Evolutionary conservation across 2,329 filamentous ascomycete species (phyloP), one percentile per base, ranked within the genome.

Genomic region (Ophiocordyceps camponoti-floridani): DNA sequence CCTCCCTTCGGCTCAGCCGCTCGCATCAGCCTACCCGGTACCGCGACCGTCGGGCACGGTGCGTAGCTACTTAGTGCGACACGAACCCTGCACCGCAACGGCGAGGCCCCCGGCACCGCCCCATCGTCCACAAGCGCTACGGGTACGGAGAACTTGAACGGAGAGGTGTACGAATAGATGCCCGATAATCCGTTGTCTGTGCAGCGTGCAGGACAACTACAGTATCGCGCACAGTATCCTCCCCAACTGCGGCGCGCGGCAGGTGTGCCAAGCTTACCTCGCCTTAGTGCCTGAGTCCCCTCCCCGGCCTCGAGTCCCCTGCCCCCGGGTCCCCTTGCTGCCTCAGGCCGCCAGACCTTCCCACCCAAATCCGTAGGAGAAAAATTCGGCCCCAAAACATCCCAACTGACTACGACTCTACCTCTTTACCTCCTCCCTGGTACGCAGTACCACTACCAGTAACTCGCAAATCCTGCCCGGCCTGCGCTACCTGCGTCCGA

Each of bases 401-500:
- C 60, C 52, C 58, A 54, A 52, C 48, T 49, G 42, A 37, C 42
- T 26, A 28, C 43, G 23, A 43, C 44, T 40, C 40, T 37, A 40
- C 44, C 43, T 37, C 33, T 37, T 37, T 42, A 42, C 40, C n/a
- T 40, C 40, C n/a, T 40, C 52, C 56, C 51, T 57, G 53, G 52
- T 56, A 45, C 46, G 42, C 42, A 43, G 42, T n/a, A n/a, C n/a
- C n/a, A n/a, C n/a, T 45, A 44, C 43, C 19, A 43, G 35, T 37
- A 33, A 28, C 40, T 45, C 41, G 43, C 41, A 43, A 43, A 35
- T 40, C 38, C 38, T 40, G 28, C 45, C 28, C 42, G 42, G 38
- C 43, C 52, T 51, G 55, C 64, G 60, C 60, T 65, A 65, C 63
- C 62, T 66, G 56, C 51, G 52, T 52, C 54, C 47, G 53, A 65